These are phyloP conservation scores for Heritiera littoralis DNA, from an alignment of 345 rosid species.

Conservation along the genomic window DNA sequence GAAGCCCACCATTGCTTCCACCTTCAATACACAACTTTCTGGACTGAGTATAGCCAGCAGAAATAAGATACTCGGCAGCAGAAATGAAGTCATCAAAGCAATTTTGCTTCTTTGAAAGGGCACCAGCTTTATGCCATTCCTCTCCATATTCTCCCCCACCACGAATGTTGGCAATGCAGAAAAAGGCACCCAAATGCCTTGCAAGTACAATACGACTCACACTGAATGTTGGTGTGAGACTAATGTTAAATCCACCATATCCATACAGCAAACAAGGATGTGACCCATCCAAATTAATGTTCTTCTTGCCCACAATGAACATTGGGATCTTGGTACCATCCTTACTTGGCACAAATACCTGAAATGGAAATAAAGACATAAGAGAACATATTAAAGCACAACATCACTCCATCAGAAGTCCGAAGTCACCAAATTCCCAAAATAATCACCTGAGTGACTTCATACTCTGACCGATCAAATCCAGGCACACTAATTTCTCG, in stretches of 20 bases:
- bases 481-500: slow-evolving; percentile 74
- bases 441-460: slow-evolving; percentile 70
- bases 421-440: background rate
- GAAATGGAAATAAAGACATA: slow-evolving; percentile 22
- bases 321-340: slow-evolving; percentile 80
- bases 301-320: slow-evolving; percentile 68
- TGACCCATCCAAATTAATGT: slow-evolving; percentile 67
- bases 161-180: slow-evolving; percentile 81
- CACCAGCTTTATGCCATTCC: slow-evolving; percentile 94
- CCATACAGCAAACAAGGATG: slow-evolving; percentile 89
- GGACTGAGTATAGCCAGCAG: slow-evolving; percentile 73
- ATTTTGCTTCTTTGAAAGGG: slow-evolving; percentile 79
- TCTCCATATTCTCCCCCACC: slow-evolving; percentile 99
- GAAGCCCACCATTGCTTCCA: slow-evolving; percentile 91
- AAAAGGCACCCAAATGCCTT: slow-evolving; percentile 74
- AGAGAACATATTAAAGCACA: background rate
- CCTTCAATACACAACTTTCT: slow-evolving; percentile 88
- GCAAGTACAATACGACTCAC: slow-evolving; percentile 58
- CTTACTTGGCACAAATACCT: slow-evolving; percentile 81
- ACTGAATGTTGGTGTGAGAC: slow-evolving; percentile 72
- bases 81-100: slow-evolving; percentile 90
- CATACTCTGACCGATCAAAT: slow-evolving; percentile 67
- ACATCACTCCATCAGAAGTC: background rate
- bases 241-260: slow-evolving; percentile 84
- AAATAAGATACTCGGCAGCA: slow-evolving; percentile 69